A percentile compares a stretch with the other conserved stretches of the same genome.
Evolutionary conservation across 2,329 filamentous ascomycete genomes (phyloP).

Genomic region (Aspergillus felis): DNA sequence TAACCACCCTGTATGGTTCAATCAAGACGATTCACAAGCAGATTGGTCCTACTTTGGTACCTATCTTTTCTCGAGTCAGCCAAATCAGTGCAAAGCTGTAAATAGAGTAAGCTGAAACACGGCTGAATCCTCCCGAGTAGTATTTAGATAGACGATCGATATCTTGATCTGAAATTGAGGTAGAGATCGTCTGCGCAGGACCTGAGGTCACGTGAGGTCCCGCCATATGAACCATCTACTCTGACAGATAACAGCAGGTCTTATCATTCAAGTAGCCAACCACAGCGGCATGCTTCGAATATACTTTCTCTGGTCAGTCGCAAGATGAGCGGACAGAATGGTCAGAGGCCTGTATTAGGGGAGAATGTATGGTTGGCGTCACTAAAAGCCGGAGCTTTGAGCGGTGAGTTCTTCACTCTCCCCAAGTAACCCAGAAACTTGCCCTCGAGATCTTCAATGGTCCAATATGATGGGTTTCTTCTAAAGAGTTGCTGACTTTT

Average conservation of each 20-base stretch:
- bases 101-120: background rate
- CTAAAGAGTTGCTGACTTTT: background rate
- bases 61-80: background rate
- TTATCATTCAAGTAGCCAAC: background rate
- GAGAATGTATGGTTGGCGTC: constrained; percentile 34
- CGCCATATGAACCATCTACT: background rate
- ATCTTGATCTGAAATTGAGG: background rate
- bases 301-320: background rate
- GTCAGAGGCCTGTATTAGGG: constrained; percentile 13
- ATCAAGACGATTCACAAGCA: background rate
- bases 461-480: background rate
- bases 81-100: background rate
- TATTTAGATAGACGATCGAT: background rate
- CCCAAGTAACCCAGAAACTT: background rate
- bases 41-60: background rate
- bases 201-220: background rate
- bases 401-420: constrained; percentile 46
- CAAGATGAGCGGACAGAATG: constrained; percentile 27
- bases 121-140: background rate
- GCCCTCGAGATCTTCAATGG: background rate
- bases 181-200: background rate
- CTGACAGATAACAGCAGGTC: background rate
- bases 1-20: background rate
- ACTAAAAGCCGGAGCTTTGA: constrained; percentile 56
- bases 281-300: background rate